Conservation (phyloP, 805 yeast genomes). For the Zygoascus tannicola region DNA sequence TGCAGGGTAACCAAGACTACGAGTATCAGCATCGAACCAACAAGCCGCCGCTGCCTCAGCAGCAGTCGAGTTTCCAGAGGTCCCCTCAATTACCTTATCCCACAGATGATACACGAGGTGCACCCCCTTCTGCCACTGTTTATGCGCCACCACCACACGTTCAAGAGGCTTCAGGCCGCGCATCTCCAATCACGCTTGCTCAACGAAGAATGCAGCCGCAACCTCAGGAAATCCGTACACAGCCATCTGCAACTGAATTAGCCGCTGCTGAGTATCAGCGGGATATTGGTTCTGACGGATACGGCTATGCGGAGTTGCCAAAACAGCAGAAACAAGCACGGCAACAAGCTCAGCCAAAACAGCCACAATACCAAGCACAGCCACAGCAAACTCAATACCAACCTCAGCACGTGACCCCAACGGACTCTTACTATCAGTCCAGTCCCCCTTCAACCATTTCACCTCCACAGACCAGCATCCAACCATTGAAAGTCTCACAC, state of each 20-base stretch:
- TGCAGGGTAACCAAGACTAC: too few species aligned
- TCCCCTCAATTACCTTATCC: neutral
- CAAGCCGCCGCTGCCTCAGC: too few species aligned
- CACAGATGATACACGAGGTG: neutral
- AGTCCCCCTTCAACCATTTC: neutral
- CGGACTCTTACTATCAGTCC: neutral
- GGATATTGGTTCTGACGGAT: neutral
- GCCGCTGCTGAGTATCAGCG: conserved; percentile 4
- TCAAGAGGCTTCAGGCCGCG: conserved; percentile 6
- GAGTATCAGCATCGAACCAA: too few species aligned
- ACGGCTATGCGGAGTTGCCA: neutral
- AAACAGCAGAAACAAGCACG: neutral
- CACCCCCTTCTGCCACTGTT: neutral
- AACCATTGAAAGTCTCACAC: neutral
- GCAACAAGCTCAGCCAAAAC: too few species aligned
- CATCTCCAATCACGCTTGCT: conserved; percentile 10
- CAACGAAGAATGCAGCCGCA: conserved; percentile 4
- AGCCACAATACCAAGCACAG: conserved; percentile 8
- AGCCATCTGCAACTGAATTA: neutral
- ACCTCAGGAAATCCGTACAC: neutral
- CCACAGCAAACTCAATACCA: conserved; percentile 9
- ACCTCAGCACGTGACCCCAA: too few species aligned
- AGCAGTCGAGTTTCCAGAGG: too few species aligned
- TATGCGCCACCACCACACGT: conserved; percentile 7
- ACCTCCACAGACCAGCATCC: neutral